Evolutionary conservation across 305 asterid species (phyloP), one percentile per base, ranked within the genome.

Genomic region (Caryopteris hybrid): DNA sequence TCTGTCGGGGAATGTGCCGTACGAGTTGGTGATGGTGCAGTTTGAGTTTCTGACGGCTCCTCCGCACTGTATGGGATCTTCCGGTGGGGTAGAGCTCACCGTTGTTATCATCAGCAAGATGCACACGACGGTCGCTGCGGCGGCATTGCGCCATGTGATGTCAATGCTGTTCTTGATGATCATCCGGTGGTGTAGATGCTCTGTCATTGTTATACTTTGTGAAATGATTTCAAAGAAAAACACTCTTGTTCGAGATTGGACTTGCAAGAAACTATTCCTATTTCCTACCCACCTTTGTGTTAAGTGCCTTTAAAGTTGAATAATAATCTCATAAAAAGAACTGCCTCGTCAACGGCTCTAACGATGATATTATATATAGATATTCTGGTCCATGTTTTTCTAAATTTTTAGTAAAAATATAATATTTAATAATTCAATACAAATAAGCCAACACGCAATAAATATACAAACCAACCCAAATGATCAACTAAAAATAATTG

Each of bases 1-100:
- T 6, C 88, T 38, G 56, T 83, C 88, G 0, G 88, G 86, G 68
- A 83, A 83, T 10, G 82, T 69, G 10, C 88, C 88, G 68, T 62
- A 67, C 0, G 82, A 76, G 73, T 83, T 83, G 8, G 86, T 80
- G 79, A 83, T 71, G 73, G 84, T 83, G 80, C 88, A 83, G 14
- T 74, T 63, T 1, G 82, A 23, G 74, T 50, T 70, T 3, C 16
- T 21, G 4, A 6, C 17, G 0, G 31, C 56, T n/a, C 66, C 71
- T 0, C 2, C 13, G 72, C 87, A 82, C 18, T 55, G 34, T 33
- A 82, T 42, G 6, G 84, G 87, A 42, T 79, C 77, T 52, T 76
- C 86, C 2, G 88, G 88, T 1, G 86, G 78, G 64, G 38, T 76
- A 74, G 70, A 62, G 2, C 33, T 13, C 17, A 50, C 74, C 5